phyloP scores from a whole-genome alignment of 1,139 yeast species.

The Nakaseomyces sp. region DNA sequence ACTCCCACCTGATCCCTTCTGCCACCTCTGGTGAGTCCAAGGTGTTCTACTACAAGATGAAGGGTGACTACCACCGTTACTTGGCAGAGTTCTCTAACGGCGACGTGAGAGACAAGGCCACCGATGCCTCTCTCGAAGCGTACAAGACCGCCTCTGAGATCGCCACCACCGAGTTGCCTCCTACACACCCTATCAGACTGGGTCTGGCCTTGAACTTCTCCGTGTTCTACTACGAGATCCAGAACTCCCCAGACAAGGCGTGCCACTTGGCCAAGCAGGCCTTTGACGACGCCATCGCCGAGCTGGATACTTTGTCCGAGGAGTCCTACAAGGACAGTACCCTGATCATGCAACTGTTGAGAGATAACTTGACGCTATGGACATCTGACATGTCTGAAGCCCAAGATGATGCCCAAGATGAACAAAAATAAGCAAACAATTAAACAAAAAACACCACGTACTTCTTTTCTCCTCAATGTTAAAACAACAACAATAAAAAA shows the following conservation, averaged over 20 bases:
- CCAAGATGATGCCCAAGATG: conserved; percentile 39
- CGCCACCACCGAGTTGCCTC: conserved; percentile 92
- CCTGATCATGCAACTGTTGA: conserved; percentile 92
- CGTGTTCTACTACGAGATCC: conserved; percentile 94
- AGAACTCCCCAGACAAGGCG: conserved; percentile 96
- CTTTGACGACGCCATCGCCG: conserved; percentile 97
- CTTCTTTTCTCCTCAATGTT: too few relatives aligned
- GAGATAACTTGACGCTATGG: conserved; percentile 98
- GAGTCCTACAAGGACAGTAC: conserved; percentile 97
- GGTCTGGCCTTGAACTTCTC: conserved; percentile 97
- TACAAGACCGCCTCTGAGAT: conserved; percentile 94
- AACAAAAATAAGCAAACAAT: conserved; percentile 9
- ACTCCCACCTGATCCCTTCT: conserved; percentile 81
- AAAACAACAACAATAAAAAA: background rate
- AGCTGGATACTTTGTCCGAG: conserved; percentile 91
- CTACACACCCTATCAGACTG: conserved; percentile 97
- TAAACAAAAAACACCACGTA: background rate
- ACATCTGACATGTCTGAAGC: conserved; percentile 91
- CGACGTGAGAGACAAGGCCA: conserved; percentile 88
- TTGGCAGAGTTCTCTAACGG: conserved; percentile 91
- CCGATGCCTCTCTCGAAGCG: conserved; percentile 86
- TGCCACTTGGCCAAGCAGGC: conserved; percentile 98
- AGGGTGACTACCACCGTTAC: conserved; percentile 99
- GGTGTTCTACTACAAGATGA: conserved; percentile 98
- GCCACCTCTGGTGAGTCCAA: conserved; percentile 96